These are phyloP conservation scores for Groenewaldozyma salmanticensis DNA, from an alignment of 805 yeast genomes.

Conservation along the genomic window DNA sequence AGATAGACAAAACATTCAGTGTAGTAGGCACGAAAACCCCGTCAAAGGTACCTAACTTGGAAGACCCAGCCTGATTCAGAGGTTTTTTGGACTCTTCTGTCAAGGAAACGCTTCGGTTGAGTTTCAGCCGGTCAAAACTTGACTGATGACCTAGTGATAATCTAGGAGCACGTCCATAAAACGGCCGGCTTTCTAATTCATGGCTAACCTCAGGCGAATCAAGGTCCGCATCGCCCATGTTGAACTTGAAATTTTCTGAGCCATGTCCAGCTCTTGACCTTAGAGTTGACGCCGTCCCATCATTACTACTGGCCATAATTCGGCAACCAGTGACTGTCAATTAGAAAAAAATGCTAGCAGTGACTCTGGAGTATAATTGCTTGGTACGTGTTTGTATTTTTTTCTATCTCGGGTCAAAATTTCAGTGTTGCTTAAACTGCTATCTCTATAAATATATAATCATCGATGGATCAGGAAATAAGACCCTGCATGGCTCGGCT, in stretches of 20 bases:
- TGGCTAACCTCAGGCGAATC: background rate
- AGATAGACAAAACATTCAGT: slow-evolving; percentile 81
- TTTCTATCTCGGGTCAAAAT: too few species aligned
- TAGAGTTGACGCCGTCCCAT: background rate
- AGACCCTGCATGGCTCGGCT: too few species aligned
- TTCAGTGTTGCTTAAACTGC: too few species aligned
- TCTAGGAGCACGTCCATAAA: slow-evolving; percentile 4
- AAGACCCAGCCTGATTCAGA: slow-evolving; percentile 1
- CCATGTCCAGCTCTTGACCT: background rate
- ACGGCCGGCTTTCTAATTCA: slow-evolving; percentile 7
- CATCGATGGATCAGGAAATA: too few species aligned
- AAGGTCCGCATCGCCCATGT: background rate
- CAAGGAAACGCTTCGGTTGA: slow-evolving; percentile 10
- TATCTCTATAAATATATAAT: too few species aligned
- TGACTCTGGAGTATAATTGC: too few species aligned
- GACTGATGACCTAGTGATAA: background rate
- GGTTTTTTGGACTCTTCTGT: slow-evolving; percentile 6
- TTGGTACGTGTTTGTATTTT: too few species aligned
- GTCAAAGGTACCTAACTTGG: slow-evolving; percentile 66
- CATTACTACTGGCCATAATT: background rate
- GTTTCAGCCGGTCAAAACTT: background rate
- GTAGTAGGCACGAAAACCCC: slow-evolving; percentile 95
- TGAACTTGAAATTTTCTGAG: background rate
- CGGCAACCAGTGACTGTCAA: too few species aligned
- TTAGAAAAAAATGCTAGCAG: too few species aligned